Percentiles rank a stretch among this genome's conserved stretches.
Evolutionary conservation across 2,329 filamentous ascomycete genomes (phyloP).

Genomic region (Neurospora crassa): DNA sequence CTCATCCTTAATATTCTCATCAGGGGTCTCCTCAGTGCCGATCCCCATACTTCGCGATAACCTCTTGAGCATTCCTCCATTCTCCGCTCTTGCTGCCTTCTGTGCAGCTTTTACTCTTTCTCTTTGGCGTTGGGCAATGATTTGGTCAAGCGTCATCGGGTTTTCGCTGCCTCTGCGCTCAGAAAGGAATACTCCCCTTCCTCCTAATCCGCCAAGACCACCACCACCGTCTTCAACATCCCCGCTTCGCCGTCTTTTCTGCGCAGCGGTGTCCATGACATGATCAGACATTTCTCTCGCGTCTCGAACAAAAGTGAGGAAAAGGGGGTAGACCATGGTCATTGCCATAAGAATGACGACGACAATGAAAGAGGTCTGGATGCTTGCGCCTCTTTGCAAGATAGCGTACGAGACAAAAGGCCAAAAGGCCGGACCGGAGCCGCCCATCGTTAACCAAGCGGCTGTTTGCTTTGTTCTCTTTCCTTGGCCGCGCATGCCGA

Average conservation of each 20-base stretch:
- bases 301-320: conserved; percentile 36
- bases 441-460: conserved; percentile 68
- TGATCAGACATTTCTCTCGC: conserved; percentile 30
- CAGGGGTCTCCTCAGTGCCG: not conserved
- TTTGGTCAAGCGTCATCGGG: not conserved
- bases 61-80: not conserved
- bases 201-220: not conserved
- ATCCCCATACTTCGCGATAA: not conserved
- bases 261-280: not conserved
- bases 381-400: conserved; percentile 46
- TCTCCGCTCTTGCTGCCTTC: not conserved
- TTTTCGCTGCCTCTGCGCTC: not conserved
- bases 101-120: not conserved
- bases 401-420: conserved; percentile 66
- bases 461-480: conserved; percentile 71
- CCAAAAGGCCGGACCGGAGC: conserved; percentile 62
- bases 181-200: not conserved
- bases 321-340: conserved; percentile 38
- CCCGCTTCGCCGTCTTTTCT: not conserved
- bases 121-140: not conserved
- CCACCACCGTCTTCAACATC: not conserved
- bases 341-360: conserved; percentile 43
- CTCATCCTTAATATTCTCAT: not conserved
- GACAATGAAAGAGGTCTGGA: conserved; percentile 55
- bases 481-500: conserved; percentile 72